phyloP scores from a whole-genome alignment of 2,329 filamentous ascomycete species.

The Neospermospora avenae region DNA sequence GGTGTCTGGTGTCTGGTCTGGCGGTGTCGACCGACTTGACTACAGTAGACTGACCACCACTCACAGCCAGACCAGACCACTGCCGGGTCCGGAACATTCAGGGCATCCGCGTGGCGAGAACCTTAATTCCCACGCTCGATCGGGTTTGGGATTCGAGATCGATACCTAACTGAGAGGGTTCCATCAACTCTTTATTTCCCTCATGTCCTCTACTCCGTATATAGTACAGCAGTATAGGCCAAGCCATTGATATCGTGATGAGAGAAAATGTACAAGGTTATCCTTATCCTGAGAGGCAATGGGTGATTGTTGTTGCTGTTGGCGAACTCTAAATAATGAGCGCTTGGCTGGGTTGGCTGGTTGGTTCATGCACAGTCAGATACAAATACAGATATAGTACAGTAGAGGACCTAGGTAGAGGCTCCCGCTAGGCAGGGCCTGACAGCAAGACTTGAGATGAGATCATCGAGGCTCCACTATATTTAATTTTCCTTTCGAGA shows the following conservation, averaged over 20 bases:
- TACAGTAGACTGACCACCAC: too few relatives aligned
- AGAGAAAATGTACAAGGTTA: background rate
- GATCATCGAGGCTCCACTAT: background rate
- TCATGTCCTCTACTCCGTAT: too few relatives aligned
- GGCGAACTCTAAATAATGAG: background rate
- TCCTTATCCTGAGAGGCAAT: background rate
- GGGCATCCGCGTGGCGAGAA: constrained; percentile 3
- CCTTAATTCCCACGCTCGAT: background rate
- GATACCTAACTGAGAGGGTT: too few relatives aligned
- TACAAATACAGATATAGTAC: too few relatives aligned
- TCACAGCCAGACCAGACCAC: too few relatives aligned
- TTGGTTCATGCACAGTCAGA: background rate
- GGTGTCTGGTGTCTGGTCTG: background rate
- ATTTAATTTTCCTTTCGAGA: background rate
- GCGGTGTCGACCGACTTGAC: too few relatives aligned
- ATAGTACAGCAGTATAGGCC: background rate
- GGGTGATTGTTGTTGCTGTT: background rate
- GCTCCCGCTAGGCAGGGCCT: background rate
- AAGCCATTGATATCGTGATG: constrained; percentile 3
- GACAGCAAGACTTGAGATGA: background rate
- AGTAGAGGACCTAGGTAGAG: background rate
- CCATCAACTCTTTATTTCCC: too few relatives aligned
- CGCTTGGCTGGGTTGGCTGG: background rate
- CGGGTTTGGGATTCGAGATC: too few relatives aligned
- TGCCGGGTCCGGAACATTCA: background rate